These are phyloP conservation scores for Ascodesmis nigricans DNA, from an alignment of 495 filamentous ascomycete species.

Conservation along the genomic window DNA sequence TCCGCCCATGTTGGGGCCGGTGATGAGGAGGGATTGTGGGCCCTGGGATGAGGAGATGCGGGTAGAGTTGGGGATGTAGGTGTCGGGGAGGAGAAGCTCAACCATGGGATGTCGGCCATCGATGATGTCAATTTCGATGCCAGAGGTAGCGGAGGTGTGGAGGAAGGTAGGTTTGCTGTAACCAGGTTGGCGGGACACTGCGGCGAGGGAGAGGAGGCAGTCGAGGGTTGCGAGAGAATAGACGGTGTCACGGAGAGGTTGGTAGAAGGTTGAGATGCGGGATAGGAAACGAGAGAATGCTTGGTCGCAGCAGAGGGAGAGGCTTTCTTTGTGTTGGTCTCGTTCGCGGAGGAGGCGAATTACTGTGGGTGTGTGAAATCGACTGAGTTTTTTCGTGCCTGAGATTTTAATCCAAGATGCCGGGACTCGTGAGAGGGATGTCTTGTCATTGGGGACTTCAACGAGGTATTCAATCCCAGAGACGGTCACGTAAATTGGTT, in stretches of 20 bases:
- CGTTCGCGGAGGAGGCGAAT: slow-evolving; percentile 60
- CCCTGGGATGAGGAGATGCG: slow-evolving; percentile 35
- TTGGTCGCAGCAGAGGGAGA: slow-evolving; percentile 79
- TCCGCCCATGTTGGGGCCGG: slow-evolving; percentile 96
- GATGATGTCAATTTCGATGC: slow-evolving; percentile 45
- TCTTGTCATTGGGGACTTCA: slow-evolving; percentile 55
- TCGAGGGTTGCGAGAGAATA: slow-evolving; percentile 72
- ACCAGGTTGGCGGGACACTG: slow-evolving; percentile 63
- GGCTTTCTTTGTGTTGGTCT: slow-evolving; percentile 82
- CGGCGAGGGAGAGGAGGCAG: slow-evolving; percentile 68
- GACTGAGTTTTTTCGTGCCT: slow-evolving; percentile 62
- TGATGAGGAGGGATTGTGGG: slow-evolving; percentile 59
- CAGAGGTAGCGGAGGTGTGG: slow-evolving; percentile 26
- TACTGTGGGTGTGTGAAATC: slow-evolving; percentile 89
- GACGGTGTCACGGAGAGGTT: slow-evolving; percentile 69
- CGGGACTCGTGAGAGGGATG: slow-evolving; percentile 58
- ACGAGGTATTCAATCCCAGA: slow-evolving; percentile 86
- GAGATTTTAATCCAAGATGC: slow-evolving; percentile 77
- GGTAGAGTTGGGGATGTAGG: slow-evolving; percentile 85
- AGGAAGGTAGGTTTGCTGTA: slow-evolving; percentile 72
- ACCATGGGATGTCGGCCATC: slow-evolving; percentile 89
- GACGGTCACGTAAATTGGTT: slow-evolving; percentile 54
- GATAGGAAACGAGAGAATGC: slow-evolving; percentile 50
- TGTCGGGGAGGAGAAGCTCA: slow-evolving; percentile 64
- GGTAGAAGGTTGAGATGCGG: slow-evolving; percentile 60